Evolutionary conservation across 148 eudicot genomes (phyloP), one percentile per base, ranked within the genome.

Genomic region (Arbutus unedo): DNA sequence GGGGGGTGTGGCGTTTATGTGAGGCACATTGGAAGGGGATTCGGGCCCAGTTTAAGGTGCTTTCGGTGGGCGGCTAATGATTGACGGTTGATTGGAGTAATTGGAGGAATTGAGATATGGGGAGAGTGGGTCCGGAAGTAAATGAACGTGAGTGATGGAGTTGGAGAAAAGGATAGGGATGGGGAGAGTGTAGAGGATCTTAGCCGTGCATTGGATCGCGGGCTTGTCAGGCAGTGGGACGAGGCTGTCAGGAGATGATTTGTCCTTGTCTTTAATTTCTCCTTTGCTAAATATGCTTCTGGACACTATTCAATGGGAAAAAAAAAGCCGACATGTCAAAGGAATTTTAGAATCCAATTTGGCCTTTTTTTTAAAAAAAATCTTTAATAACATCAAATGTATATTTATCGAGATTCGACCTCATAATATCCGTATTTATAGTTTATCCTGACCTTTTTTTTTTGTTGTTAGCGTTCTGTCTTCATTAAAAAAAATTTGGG

Each of bases 171-270:
- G 62, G 31, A 19, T 25, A 54, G 25, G 16, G 70, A 16, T 13
- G 23, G 59, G 15, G 41, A 21, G 16, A 41, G 18, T 15, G 41
- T 41, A 66, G 55, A 38, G 77, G 49, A 53, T 38, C 15, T 25
- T 21, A 25, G 57, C 77, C 15, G 60, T 50, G 59, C 73, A 74
- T 78, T 31, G 71, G 85, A 83, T 83, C 81, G 77, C 77, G 82
- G 75, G 76, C 3, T 10, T n/a, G 44, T 38, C 38, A 23, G 56
- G 13, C 44, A 16, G n/a, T 44, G 25, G 76, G 38, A 47, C 53
- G 14, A 3, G 6, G 41, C 8, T 73, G 53, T 18, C 76, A 8
- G 71, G 2, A 19, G 77, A 47, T 43, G 55, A 62, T 79, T 47
- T 79, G 81, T 79, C 81, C 73, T 73, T 62, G 21, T 45, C 44